Evolutionary conservation across 805 yeast genomes (phyloP).

Genomic region (Wickerhamiella galacta): DNA sequence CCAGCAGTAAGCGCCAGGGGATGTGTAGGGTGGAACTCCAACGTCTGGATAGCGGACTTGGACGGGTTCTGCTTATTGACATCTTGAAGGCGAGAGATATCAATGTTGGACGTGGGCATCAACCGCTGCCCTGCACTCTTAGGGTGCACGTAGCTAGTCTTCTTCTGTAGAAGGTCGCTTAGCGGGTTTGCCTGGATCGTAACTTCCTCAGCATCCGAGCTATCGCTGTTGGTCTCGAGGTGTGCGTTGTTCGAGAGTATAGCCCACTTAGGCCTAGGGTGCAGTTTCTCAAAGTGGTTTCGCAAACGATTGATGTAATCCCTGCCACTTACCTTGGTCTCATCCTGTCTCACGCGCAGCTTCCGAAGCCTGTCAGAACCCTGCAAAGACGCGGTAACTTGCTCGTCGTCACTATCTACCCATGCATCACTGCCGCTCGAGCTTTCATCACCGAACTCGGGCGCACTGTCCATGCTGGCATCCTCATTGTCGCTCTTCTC

Average conservation of each 20-base stretch:
- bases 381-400: slow-evolving; percentile 40
- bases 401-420: slow-evolving; percentile 87
- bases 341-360: slow-evolving; percentile 44
- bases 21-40: slow-evolving; percentile 70
- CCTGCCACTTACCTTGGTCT: slow-evolving; percentile 37
- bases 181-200: slow-evolving; percentile 20
- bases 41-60: slow-evolving; percentile 65
- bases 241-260: slow-evolving; percentile 13
- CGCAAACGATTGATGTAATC: slow-evolving; percentile 49
- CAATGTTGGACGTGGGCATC: slow-evolving; percentile 52
- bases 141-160: slow-evolving; percentile 22
- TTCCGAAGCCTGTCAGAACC: slow-evolving; percentile 48
- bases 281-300: slow-evolving; percentile 51
- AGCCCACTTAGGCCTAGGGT: slow-evolving; percentile 81
- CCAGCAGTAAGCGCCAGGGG: slow-evolving; percentile 85
- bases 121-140: slow-evolving; percentile 26
- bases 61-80: slow-evolving; percentile 60
- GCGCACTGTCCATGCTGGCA: slow-evolving; percentile 24
- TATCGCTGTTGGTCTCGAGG: slow-evolving; percentile 10
- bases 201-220: slow-evolving; percentile 15
- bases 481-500: slow-evolving; percentile 19
- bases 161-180: slow-evolving; percentile 18
- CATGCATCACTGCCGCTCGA: slow-evolving; percentile 38
- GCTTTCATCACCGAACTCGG: slow-evolving; percentile 17
- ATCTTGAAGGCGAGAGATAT: slow-evolving; percentile 71